These are phyloP conservation scores for Cercophora sp. DNA, from an alignment of 495 filamentous ascomycete genomes.

Conservation along the genomic window DNA sequence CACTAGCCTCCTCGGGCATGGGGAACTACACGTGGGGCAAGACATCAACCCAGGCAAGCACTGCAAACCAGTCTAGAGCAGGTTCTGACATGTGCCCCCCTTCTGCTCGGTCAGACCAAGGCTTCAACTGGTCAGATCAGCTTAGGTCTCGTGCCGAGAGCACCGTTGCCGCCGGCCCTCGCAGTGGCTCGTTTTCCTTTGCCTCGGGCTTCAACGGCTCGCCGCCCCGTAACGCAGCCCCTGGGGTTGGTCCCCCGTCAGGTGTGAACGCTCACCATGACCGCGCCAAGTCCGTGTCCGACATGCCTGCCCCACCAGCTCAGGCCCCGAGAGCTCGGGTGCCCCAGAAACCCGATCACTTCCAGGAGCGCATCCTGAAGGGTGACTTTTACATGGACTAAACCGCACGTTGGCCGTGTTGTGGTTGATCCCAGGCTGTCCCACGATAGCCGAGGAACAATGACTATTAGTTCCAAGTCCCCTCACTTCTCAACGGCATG, in stretches of 20 bases:
- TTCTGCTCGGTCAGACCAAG: constrained; percentile 69
- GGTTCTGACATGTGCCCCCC: constrained; percentile 52
- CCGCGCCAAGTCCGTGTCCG: constrained; percentile 63
- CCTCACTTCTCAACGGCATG: too few species aligned
- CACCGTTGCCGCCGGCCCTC: constrained; percentile 57
- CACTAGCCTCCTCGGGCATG: constrained; percentile 12
- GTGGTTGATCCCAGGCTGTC: too few species aligned
- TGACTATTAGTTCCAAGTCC: too few species aligned
- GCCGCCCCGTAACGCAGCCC: constrained; percentile 40
- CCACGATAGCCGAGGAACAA: too few species aligned
- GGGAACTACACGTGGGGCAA: constrained; percentile 31
- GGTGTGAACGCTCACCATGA: constrained; percentile 51
- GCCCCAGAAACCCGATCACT: constrained; percentile 71
- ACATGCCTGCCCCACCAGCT: constrained; percentile 61
- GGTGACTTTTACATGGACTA: constrained; percentile 98
- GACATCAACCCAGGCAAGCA: constrained; percentile 48
- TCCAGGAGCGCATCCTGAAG: constrained; percentile 94
- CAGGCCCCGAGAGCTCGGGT: constrained; percentile 41
- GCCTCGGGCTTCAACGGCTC: constrained; percentile 30
- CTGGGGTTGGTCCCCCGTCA: constrained; percentile 24
- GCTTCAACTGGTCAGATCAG: constrained; percentile 92
- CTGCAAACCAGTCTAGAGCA: constrained; percentile 48
- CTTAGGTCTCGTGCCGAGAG: constrained; percentile 85
- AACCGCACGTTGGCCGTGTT: too few species aligned
- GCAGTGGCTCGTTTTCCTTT: constrained; percentile 42